These are phyloP conservation scores for Yamadazyma takamatsuzukensis DNA, from an alignment of 805 yeast genomes.

Conservation along the genomic window DNA sequence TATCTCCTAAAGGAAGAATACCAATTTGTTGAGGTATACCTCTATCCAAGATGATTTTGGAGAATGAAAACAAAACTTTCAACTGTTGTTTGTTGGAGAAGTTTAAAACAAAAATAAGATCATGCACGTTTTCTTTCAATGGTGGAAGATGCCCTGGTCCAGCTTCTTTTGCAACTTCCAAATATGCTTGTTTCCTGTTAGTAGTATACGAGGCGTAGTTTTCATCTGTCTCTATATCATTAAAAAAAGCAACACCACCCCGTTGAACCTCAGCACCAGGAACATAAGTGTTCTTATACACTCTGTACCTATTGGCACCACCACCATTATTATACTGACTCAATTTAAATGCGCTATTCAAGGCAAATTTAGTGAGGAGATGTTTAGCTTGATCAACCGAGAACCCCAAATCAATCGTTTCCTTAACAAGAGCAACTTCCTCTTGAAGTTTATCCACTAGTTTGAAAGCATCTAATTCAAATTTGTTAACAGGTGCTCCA, in stretches of 20 bases:
- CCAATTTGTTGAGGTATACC: conserved; percentile 81
- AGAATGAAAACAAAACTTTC: conserved; percentile 44
- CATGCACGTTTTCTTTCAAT: conserved; percentile 70
- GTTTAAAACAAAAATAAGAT: conserved; percentile 65
- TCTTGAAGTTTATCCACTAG: conserved; percentile 35
- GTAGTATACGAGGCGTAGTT: conserved; percentile 45
- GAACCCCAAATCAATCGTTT: conserved; percentile 27
- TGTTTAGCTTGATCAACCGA: conserved; percentile 27
- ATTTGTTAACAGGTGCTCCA: conserved; percentile 57
- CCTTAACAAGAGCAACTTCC: conserved; percentile 21
- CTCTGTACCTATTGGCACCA: conserved; percentile 32
- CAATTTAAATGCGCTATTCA: conserved; percentile 37
- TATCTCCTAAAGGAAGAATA: conserved; percentile 56
- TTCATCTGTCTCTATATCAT: conserved; percentile 66
- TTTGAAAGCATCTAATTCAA: conserved; percentile 41
- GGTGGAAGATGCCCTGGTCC: conserved; percentile 63
- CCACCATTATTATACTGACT: conserved; percentile 33
- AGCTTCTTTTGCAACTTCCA: conserved; percentile 21
- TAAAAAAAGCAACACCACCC: conserved; percentile 62
- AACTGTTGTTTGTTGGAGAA: conserved; percentile 52
- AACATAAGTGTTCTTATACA: conserved; percentile 24
- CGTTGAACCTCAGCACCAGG: conserved; percentile 11
- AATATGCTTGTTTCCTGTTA: conserved; percentile 44
- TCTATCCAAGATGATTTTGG: conserved; percentile 48
- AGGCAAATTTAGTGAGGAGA: conserved; percentile 34